Base-by-base conservation (phyloP, 495 filamentous ascomycete genomes). In the Sporormia fimetaria region DNA sequence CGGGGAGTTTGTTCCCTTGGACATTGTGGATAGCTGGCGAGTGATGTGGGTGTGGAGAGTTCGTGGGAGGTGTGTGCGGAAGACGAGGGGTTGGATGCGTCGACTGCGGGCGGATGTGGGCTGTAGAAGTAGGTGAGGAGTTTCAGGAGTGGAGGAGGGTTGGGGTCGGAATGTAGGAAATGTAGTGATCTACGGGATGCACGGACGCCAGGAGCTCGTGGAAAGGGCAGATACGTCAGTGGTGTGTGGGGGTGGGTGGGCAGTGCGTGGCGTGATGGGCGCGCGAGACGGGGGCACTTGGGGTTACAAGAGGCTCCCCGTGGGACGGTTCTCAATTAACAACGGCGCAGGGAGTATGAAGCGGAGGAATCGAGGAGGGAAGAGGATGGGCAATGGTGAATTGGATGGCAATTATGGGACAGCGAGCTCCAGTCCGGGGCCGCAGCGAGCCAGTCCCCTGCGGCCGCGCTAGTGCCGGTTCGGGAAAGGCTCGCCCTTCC, bases 1-100 rank as follows among this genome's bases (percentile, higher is more conserved):
- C 2, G 50, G 40, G 21, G 44, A 42, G 44, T 51, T 41, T 22
- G 32, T 22, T 18, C 48, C 56, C 39, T 53, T 41, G 37, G 57
- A 51, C 51, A 58, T 61, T 44, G 37, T 36, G 22, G 33, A 15
- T 3, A 32, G 3, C n/a, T 17, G 18, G 49, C 14, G 23, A 27
- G 33, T 2, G 33, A 22, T 26, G 34, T 30, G 4, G 6, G 24
- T 22, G 37, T 33, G 12, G 17, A 9, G 9, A 8, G 21, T 6
- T 7, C 27, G 25, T 33, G 14, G 3, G 14, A 34, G 44, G 16
- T 42, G 21, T 37, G 27, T 4, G 26, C 6, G 40, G n/a, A n/a
- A n/a, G n/a, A n/a, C n/a, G n/a, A n/a, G n/a, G n/a, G n/a, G n/a
- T n/a, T n/a, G n/a, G n/a, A n/a, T n/a, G n/a, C n/a, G 33, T 42